These are phyloP conservation scores for Urtica urens DNA, from an alignment of 306 rosid species.

Conservation along the genomic window DNA sequence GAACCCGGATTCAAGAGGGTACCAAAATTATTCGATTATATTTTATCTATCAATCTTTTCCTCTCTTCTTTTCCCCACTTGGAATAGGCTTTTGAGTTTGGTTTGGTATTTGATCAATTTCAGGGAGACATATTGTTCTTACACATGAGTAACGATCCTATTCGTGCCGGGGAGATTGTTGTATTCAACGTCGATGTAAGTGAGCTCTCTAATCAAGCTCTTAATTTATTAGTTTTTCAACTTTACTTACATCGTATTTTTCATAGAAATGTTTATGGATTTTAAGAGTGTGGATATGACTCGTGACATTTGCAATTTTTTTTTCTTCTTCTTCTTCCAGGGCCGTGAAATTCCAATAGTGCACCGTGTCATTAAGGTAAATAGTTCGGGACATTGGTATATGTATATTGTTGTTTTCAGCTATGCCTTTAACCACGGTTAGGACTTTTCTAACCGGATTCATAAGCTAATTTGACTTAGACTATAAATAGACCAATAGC, in stretches of 20 bases:
- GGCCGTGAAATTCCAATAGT: slow-evolving; percentile 98
- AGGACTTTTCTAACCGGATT: too few species aligned
- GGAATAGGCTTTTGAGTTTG: too few species aligned
- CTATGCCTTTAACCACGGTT: too few species aligned
- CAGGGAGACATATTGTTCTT: slow-evolving; percentile 92
- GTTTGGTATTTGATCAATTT: too few species aligned
- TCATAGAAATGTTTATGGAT: neutral
- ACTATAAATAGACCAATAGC: too few species aligned
- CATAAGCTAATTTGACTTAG: too few species aligned
- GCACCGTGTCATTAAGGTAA: slow-evolving; percentile 89
- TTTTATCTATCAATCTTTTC: slow-evolving; percentile 3
- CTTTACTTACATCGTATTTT: neutral
- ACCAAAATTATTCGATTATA: slow-evolving; percentile 12
- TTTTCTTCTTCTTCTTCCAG: too few species aligned
- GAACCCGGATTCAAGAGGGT: slow-evolving; percentile 88
- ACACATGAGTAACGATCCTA: slow-evolving; percentile 87
- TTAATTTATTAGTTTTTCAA: neutral
- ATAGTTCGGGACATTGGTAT: neutral
- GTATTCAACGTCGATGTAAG: slow-evolving; percentile 89
- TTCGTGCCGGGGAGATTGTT: slow-evolving; percentile 95
- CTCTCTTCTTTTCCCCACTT: too few species aligned
- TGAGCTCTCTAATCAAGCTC: too few species aligned
- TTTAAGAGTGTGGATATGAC: neutral
- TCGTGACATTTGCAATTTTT: neutral
- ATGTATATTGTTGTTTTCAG: neutral